These are phyloP conservation scores for Rhytidhysteron rufulum DNA, from an alignment of 2,329 filamentous ascomycete genomes.

Conservation along the genomic window DNA sequence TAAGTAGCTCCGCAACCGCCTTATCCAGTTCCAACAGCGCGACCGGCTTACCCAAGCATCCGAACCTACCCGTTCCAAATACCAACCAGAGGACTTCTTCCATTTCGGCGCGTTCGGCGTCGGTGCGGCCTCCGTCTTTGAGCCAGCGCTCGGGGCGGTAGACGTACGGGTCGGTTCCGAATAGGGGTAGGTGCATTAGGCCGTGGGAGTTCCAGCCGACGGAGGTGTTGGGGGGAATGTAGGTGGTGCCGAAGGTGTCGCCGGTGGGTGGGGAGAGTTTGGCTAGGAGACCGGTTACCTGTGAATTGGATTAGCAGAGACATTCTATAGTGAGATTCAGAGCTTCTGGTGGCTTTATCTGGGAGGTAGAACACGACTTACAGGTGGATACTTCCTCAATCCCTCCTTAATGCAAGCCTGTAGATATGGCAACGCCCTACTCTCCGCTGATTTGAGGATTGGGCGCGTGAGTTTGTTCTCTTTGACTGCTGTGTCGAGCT, in stretches of 20 bases:
- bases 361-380: too few relatives aligned
- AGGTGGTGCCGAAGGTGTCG: conserved; percentile 33
- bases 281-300: conserved; percentile 34
- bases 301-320: too few relatives aligned
- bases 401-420: conserved; percentile 26
- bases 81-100: conserved; percentile 2
- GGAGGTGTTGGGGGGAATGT: conserved; percentile 32
- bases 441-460: conserved; percentile 44
- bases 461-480: conserved; percentile 32
- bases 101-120: conserved; percentile 2
- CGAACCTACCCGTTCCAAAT: conserved; percentile 6
- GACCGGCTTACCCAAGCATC: conserved; percentile 5
- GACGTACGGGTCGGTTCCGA: conserved; percentile 34
- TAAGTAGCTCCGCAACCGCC: conserved; percentile 5
- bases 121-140: not conserved
- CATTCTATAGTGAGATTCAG: too few relatives aligned
- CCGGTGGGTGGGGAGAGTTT: conserved; percentile 33
- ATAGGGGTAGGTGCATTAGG: conserved; percentile 34
- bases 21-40: conserved; percentile 8
- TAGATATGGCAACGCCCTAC: conserved; percentile 10
- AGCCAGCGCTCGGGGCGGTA: conserved; percentile 37
- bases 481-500: conserved; percentile 37
- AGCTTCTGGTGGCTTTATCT: too few relatives aligned
- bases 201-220: conserved; percentile 39
- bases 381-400: conserved; percentile 20